Evolutionary conservation across 441 rosid species (phyloP), one percentile per base, ranked within the genome.

Genomic region (Arabidopsis lyrata): DNA sequence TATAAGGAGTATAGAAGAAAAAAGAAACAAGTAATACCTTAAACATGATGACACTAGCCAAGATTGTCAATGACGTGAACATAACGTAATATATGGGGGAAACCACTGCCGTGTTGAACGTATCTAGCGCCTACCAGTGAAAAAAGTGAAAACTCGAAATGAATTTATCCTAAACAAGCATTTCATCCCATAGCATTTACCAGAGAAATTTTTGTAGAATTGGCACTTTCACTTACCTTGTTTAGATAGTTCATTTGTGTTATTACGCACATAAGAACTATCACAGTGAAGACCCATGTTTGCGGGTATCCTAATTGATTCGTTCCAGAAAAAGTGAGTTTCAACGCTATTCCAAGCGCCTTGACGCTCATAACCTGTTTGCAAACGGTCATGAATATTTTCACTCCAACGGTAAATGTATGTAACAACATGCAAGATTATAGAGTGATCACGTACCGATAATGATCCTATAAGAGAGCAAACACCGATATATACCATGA

Each of bases 361-460:
- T 87, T 87, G 48, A 87, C 88, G 54, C 91, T 87, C 89, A 87
- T 87, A 29, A 87, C 91, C 89, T 87, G 83, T 34, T 66, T 4
- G 78, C 24, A 61, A 48, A 15, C 1, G 0, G 22, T 3, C 14
- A 55, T 8, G 1, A 14, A 32, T 31, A 32, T 50, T 72, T 22
- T 58, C 10, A 50, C 49, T 54, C 5, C 27, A 60, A 24, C 61
- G 11, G 39, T 32, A 1, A 63, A 41, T 53, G 45, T 39, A 73
- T 32, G 45, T 39, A 73, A 20, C n/a, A 47, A 45, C 47, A 29
- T 48, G 68, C 48, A 29, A 49, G 54, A 48, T 31, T 22, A 49
- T 12, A 49, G 13, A n/a, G 61, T 27, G 4, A 27, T 16, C 54
- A 24, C 84, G 20, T 81, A 85, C 91, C 73, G 91, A 85, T 34